These are phyloP conservation scores for Solanum chilense DNA, from an alignment of 257 asterid species.

Conservation along the genomic window DNA sequence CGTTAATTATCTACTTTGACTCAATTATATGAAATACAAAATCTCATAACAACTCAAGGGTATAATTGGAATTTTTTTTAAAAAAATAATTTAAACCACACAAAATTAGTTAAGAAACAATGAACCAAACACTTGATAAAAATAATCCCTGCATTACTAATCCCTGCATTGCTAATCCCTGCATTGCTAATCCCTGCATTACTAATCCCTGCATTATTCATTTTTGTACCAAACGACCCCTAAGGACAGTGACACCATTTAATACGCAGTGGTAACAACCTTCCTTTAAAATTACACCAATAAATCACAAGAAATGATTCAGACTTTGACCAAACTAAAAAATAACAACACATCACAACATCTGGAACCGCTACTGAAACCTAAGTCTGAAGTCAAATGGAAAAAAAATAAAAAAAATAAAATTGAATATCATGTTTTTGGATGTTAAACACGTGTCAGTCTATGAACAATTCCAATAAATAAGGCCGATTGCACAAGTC, in stretches of 20 bases:
- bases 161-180: too few relatives aligned
- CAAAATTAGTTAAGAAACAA: too few relatives aligned
- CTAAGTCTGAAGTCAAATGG: neutral
- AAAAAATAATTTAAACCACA: too few relatives aligned
- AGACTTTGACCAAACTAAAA: neutral
- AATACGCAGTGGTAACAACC: neutral
- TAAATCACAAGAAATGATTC: conserved; percentile 3
- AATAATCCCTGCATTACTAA: too few relatives aligned
- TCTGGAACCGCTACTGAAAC: neutral
- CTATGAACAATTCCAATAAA: conserved; percentile 39
- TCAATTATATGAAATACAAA: too few relatives aligned
- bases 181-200: too few relatives aligned
- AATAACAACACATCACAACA: neutral
- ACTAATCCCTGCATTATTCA: too few relatives aligned
- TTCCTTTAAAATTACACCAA: neutral
- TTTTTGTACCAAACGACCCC: too few relatives aligned
- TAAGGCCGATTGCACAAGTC: neutral
- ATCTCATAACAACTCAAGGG: too few relatives aligned
- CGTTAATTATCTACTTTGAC: too few relatives aligned
- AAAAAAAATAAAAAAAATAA: neutral
- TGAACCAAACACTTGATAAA: too few relatives aligned
- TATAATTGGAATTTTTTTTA: too few relatives aligned
- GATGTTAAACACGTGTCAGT: conserved; percentile 12
- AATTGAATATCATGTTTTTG: neutral
- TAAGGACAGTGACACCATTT: neutral